phyloP scores from a whole-genome alignment of 75 land plant species.

The Larix kaempferi region DNA sequence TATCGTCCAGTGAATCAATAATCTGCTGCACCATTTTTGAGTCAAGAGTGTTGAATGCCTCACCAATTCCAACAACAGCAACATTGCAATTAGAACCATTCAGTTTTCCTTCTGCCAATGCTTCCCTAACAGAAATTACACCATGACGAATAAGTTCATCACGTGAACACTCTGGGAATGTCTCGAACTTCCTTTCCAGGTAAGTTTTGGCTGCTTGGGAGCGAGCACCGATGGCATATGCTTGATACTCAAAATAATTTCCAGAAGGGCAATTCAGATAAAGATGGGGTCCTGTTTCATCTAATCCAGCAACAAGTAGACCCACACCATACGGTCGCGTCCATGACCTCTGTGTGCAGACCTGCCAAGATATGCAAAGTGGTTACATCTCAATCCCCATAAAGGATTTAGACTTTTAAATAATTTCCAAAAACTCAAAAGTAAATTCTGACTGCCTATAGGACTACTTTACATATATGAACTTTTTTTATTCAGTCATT shows the following conservation, averaged over 20 bases:
- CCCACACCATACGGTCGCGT: slow-evolving; percentile 98
- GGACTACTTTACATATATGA: background rate
- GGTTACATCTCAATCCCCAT: background rate
- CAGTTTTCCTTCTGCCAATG: slow-evolving; percentile 83
- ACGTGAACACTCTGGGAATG: slow-evolving; percentile 55
- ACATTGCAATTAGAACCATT: slow-evolving; percentile 73
- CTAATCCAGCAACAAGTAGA: slow-evolving; percentile 81
- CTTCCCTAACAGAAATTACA: slow-evolving; percentile 80
- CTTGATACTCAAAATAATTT: slow-evolving; percentile 90
- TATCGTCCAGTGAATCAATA: slow-evolving; percentile 65
- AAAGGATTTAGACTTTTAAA: background rate
- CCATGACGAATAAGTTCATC: slow-evolving; percentile 86
- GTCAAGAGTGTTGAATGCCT: slow-evolving; percentile 70
- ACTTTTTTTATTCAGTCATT: background rate
- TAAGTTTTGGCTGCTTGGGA: slow-evolving; percentile 98
- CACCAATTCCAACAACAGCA: slow-evolving; percentile 68
- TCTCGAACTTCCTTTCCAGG: slow-evolving; percentile 77
- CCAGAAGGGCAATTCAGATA: slow-evolving; percentile 97
- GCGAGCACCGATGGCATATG: slow-evolving; percentile 94
- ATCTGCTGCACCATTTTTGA: slow-evolving; percentile 49
- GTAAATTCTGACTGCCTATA: background rate
- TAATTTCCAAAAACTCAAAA: background rate
- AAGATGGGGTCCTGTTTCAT: slow-evolving; percentile 87
- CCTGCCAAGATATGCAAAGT: slow-evolving; percentile 36
- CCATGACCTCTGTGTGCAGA: slow-evolving; percentile 95